A percentile compares a stretch with the other conserved stretches of the same genome.
phyloP scores from a whole-genome alignment of 2,329 filamentous ascomycete genomes.

The Cadophora malorum region DNA sequence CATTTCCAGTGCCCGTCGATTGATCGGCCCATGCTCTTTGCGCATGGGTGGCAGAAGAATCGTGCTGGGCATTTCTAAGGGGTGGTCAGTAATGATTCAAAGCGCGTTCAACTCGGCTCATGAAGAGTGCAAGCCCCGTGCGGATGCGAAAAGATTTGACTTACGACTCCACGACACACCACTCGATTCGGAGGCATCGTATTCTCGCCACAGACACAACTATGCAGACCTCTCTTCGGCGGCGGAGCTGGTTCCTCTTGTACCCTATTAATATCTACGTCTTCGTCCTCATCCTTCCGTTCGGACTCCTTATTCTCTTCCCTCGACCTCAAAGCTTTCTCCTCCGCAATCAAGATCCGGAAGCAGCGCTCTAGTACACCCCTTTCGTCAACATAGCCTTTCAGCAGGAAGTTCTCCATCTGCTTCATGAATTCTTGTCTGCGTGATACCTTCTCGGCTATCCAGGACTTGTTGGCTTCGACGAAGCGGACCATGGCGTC shows the following conservation, averaged over 20 bases:
- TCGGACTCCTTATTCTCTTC: not conserved
- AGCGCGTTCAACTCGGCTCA: not conserved
- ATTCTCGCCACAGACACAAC: slow-evolving; percentile 36
- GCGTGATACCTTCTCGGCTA: slow-evolving; percentile 33
- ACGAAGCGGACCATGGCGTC: slow-evolving; percentile 38
- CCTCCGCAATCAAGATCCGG: slow-evolving; percentile 25
- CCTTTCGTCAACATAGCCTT: slow-evolving; percentile 29
- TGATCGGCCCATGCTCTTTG: slow-evolving; percentile 14
- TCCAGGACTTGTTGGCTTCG: slow-evolving; percentile 38
- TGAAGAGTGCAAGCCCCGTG: slow-evolving; percentile 16
- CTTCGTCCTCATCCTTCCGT: slow-evolving; percentile 7
- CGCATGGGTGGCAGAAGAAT: slow-evolving; percentile 26
- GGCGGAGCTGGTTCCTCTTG: slow-evolving; percentile 5
- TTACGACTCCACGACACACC: slow-evolving; percentile 34
- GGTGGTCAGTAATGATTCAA: not conserved
- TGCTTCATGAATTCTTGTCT: slow-evolving; percentile 37
- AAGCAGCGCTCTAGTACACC: slow-evolving; percentile 27
- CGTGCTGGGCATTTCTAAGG: slow-evolving; percentile 31
- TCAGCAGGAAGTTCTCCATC: slow-evolving; percentile 33
- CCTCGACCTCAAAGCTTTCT: slow-evolving; percentile 13
- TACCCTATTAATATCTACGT: slow-evolving; percentile 14
- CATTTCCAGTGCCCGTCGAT: slow-evolving; percentile 22
- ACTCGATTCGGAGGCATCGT: slow-evolving; percentile 31
- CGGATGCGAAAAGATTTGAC: too few species aligned
- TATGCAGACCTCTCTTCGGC: slow-evolving; percentile 25